Conservation (phyloP, 192 early-diverging fungal genomes). For the Backusella tuberculispora region DNA sequence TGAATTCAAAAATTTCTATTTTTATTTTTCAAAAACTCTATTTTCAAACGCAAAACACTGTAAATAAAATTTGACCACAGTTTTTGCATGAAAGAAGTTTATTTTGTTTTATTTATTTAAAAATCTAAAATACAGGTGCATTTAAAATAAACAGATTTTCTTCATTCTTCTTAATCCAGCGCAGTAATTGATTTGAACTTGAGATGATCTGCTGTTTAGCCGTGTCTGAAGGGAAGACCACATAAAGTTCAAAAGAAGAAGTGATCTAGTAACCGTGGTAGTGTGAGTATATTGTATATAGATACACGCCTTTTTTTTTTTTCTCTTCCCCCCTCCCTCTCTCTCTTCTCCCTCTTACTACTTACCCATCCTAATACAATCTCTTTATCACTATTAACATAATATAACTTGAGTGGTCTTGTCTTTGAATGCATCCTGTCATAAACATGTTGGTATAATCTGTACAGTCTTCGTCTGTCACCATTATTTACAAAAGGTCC, state of each 20-base stretch:
- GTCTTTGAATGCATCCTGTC: slow-evolving; percentile 58
- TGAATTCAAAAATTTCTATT: too few relatives aligned
- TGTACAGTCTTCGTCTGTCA: slow-evolving; percentile 58
- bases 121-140: slow-evolving; percentile 69
- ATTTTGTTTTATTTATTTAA: neutral
- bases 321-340: too few relatives aligned
- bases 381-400: slow-evolving; percentile 54
- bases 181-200: slow-evolving; percentile 67
- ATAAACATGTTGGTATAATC: slow-evolving; percentile 63
- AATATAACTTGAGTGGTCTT: slow-evolving; percentile 57
- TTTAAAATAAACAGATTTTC: slow-evolving; percentile 76
- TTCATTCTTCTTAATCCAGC: slow-evolving; percentile 79
- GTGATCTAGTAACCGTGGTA: slow-evolving; percentile 48
- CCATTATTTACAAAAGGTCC: slow-evolving; percentile 60
- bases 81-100: slow-evolving; percentile 13
- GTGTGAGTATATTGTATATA: neutral
- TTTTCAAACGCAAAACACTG: too few relatives aligned
- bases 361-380: slow-evolving; percentile 69
- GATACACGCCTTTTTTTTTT: too few relatives aligned
- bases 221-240: slow-evolving; percentile 61
- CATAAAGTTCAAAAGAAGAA: slow-evolving; percentile 73
- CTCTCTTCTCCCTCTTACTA: neutral
- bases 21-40: too few relatives aligned
- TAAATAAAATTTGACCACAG: too few relatives aligned
- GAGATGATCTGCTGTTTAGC: slow-evolving; percentile 67